Conservation (phyloP, 805 yeast species). For the Metschnikowia gruessii region DNA sequence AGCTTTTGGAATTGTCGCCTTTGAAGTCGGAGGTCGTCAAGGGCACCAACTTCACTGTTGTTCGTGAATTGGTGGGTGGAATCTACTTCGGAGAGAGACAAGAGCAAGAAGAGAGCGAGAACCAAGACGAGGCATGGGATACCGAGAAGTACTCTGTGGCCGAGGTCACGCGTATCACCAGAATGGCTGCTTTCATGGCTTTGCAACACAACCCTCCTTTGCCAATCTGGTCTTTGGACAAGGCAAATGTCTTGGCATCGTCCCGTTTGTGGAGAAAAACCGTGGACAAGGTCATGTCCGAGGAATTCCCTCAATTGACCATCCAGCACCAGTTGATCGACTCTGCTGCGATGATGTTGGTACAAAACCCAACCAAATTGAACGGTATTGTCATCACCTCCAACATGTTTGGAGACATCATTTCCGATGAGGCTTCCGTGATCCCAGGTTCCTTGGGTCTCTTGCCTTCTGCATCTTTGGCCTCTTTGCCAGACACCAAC, state of each 20-base stretch:
- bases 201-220: constrained; percentile 89
- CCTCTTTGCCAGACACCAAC: constrained; percentile 95
- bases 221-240: constrained; percentile 94
- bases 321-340: constrained; percentile 95
- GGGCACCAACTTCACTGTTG: constrained; percentile 91
- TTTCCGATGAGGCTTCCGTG: constrained; percentile 96
- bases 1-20: constrained; percentile 83
- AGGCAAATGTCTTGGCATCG: constrained; percentile 96
- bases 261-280: constrained; percentile 96
- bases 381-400: constrained; percentile 92
- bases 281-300: constrained; percentile 75
- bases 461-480: constrained; percentile 92
- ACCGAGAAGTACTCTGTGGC: constrained; percentile 88
- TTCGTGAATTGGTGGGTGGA: constrained; percentile 97
- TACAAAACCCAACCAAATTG: constrained; percentile 84
- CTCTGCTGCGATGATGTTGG: constrained; percentile 97
- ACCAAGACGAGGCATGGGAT: constrained; percentile 78
- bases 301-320: constrained; percentile 86
- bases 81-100: constrained; percentile 94
- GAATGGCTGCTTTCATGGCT: constrained; percentile 98
- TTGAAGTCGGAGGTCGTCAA: constrained; percentile 77
- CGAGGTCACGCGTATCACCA: constrained; percentile 91
- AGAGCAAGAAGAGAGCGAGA: constrained; percentile 76
- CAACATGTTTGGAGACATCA: constrained; percentile 98
- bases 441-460: constrained; percentile 97